Evolutionary conservation across 495 filamentous ascomycete genomes (phyloP), one percentile per base, ranked within the genome.

Genomic region (Umbilicaria muhlenbergii): DNA sequence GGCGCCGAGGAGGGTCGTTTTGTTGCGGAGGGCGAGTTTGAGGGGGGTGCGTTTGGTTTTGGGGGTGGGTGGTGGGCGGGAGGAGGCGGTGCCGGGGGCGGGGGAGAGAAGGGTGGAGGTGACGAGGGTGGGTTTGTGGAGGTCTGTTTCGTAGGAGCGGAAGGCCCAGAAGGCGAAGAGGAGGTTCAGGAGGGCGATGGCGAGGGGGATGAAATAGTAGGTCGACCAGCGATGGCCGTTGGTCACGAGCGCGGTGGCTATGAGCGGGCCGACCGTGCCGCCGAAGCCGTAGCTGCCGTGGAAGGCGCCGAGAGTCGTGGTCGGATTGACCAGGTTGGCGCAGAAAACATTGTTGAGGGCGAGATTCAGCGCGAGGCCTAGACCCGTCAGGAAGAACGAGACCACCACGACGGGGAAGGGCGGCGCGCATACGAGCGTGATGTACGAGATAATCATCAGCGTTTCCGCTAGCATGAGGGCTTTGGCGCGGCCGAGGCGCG

Each of bases 271-370:
- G 13, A 83, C 46, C 7, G 71, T 78, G 4, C 78, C 83, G 10
- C 85, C 85, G 13, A 84, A 58, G 3, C 82, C 83, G 60, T 91
- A 91, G 14, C 60, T 57, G 3, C 81, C 83, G 57, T 87, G 81
- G 37, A 78, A 60, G 34, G 62, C 53, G 0, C 81, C 79, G 1
- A 88, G 67, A 24, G 76, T 65, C 2, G 69, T 67, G 0, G 79
- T 83, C 4, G 66, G 56, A 36, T 80, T 74, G 3, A 71, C 67
- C 53, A 88, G 60, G 38, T 80, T 80, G 13, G 78, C 81, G 45
- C 73, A 77, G 57, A 84, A 87, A 12, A 81, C 74, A 53, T 89
- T 88, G 45, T 74, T 75, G 33, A 86, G 66, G 0, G 86, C 76
- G 10, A 87, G 59, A 44, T 74, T 79, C 34, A 78, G 57, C 0